These are phyloP conservation scores for Penicillium sp. DNA, from an alignment of 2,329 filamentous ascomycete species.

Conservation along the genomic window DNA sequence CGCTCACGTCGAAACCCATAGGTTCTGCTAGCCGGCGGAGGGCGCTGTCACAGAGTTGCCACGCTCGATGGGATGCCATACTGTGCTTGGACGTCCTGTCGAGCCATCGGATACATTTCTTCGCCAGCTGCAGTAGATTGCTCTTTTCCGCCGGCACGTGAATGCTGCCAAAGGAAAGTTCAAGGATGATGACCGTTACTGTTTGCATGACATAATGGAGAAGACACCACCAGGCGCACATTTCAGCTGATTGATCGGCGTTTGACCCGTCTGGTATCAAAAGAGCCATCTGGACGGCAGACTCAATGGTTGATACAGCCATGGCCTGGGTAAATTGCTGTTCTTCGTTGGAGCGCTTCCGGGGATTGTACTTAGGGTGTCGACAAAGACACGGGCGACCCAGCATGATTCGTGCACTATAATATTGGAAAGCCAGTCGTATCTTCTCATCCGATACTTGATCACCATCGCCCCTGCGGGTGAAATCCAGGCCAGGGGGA, in stretches of 20 bases:
- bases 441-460: constrained; percentile 19
- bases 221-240: constrained; percentile 42
- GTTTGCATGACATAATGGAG: constrained; percentile 44
- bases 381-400: constrained; percentile 40
- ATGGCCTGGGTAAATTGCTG: constrained; percentile 27
- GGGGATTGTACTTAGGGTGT: constrained; percentile 21
- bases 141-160: constrained; percentile 35
- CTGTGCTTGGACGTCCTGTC: constrained; percentile 30
- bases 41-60: constrained; percentile 28
- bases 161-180: constrained; percentile 35
- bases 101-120: constrained; percentile 40
- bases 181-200: constrained; percentile 36
- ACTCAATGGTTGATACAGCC: constrained; percentile 24
- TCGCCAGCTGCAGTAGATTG: constrained; percentile 28
- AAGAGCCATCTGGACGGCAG: constrained; percentile 35
- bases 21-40: constrained; percentile 21
- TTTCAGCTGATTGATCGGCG: constrained; percentile 28
- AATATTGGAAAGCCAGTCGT: constrained; percentile 36
- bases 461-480: not conserved
- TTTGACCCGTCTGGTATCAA: constrained; percentile 38
- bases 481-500: constrained; percentile 7
- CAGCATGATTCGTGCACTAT: constrained; percentile 36
- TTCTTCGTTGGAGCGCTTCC: not conserved
- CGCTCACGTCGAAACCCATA: constrained; percentile 14
- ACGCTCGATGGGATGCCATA: constrained; percentile 32